phyloP scores from a whole-genome alignment of 306 rosid species.

The Fragaria nilgerrensis region DNA sequence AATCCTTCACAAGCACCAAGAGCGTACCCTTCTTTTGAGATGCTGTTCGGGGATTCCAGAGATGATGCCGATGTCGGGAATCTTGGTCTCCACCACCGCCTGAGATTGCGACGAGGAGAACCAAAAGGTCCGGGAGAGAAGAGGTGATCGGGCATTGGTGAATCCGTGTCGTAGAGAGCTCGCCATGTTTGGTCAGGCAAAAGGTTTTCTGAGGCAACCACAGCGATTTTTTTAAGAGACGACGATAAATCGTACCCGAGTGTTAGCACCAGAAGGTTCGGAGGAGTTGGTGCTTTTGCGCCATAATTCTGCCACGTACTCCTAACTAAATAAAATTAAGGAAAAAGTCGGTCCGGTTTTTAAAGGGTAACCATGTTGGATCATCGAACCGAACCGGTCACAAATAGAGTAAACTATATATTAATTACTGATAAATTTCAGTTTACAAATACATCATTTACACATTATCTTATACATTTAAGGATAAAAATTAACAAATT shows the following conservation, averaged over 20 bases:
- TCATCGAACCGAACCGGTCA: too few relatives aligned
- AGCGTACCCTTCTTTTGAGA: slow-evolving; percentile 34
- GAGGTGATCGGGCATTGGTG: slow-evolving; percentile 3
- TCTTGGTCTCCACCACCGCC: slow-evolving; percentile 25
- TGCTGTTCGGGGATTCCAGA: slow-evolving; percentile 40
- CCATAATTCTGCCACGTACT: background rate
- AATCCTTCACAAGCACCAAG: too few relatives aligned
- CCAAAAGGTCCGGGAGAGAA: background rate
- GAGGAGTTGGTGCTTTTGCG: background rate
- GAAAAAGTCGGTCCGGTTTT: background rate
- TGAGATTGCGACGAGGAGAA: slow-evolving; percentile 25
- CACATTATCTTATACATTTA: too few relatives aligned
- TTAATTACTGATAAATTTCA: too few relatives aligned
- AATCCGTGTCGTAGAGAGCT: slow-evolving; percentile 23
- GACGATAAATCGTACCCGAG: background rate
- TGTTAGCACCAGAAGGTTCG: background rate
- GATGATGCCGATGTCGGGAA: slow-evolving; percentile 23
- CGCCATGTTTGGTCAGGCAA: slow-evolving; percentile 26
- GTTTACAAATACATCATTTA: too few relatives aligned
- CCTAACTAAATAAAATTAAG: background rate
- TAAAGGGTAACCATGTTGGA: too few relatives aligned
- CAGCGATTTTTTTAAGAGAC: background rate
- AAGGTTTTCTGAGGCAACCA: too few relatives aligned
- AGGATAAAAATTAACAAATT: too few relatives aligned
- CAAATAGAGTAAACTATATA: too few relatives aligned